Percentiles rank a stretch among this genome's conserved stretches.
Evolutionary conservation across 2,329 filamentous ascomycete species (phyloP).

Genomic region (Cytospora leucostoma): DNA sequence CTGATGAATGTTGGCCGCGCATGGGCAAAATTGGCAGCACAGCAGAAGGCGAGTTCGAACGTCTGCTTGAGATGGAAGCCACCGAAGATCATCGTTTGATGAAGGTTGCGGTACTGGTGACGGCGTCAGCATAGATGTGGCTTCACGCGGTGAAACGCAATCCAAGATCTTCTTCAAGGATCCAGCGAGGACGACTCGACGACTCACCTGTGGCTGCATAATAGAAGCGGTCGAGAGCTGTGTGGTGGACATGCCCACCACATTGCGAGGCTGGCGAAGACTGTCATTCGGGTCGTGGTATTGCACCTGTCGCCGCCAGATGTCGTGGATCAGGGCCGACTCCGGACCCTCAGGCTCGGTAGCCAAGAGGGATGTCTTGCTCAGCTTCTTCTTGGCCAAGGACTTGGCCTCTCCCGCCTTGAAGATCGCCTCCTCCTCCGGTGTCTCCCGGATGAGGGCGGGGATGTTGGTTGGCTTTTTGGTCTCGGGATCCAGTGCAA

Average conservation of each 20-base stretch:
- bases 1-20: conserved; percentile 70
- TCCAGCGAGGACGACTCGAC: not conserved
- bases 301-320: conserved; percentile 69
- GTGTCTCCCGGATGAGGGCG: conserved; percentile 57
- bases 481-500: conserved; percentile 68
- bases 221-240: conserved; percentile 64
- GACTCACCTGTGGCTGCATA: conserved; percentile 64
- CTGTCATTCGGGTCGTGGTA: conserved; percentile 50
- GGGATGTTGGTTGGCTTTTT: conserved; percentile 65
- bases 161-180: no score
- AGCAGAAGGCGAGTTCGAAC: conserved; percentile 76
- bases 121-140: not conserved
- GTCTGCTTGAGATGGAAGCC: conserved; percentile 74
- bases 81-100: conserved; percentile 79
- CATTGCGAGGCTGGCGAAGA: conserved; percentile 39
- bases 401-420: conserved; percentile 62
- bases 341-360: conserved; percentile 71
- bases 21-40: conserved; percentile 70
- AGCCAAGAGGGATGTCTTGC: conserved; percentile 63
- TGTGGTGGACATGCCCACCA: conserved; percentile 61
- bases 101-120: conserved; percentile 38
- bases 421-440: conserved; percentile 66
- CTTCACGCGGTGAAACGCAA: not conserved
- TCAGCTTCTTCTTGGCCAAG: conserved; percentile 61
- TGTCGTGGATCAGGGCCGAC: conserved; percentile 69